These are phyloP conservation scores for Russula earlei DNA, from an alignment of 768 basidiomycete species.

Conservation along the genomic window DNA sequence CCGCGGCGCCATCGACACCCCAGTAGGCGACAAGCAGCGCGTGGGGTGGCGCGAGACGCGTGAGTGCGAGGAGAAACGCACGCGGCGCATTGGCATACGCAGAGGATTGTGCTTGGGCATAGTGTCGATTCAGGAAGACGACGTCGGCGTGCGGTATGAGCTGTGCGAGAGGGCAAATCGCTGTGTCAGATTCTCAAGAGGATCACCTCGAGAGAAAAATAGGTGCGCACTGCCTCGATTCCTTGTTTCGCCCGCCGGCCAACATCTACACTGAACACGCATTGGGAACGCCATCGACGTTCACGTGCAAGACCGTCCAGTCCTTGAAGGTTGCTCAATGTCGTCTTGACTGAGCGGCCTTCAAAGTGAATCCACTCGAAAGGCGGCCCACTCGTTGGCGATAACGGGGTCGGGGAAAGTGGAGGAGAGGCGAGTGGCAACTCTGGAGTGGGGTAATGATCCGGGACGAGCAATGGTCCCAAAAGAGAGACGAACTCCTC, in stretches of 20 bases:
- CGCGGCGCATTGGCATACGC: slow-evolving; percentile 59
- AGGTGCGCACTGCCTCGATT: slow-evolving; percentile 59
- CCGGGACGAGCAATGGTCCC: slow-evolving; percentile 73
- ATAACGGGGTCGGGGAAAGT: slow-evolving; percentile 14
- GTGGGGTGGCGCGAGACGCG: slow-evolving; percentile 56
- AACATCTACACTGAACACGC: slow-evolving; percentile 73
- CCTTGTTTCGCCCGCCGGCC: slow-evolving; percentile 67
- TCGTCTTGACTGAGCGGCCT: slow-evolving; percentile 71
- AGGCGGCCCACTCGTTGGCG: slow-evolving; percentile 39
- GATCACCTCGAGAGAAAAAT: not conserved
- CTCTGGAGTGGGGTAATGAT: slow-evolving; percentile 51
- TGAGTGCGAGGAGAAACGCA: slow-evolving; percentile 66
- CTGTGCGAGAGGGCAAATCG: slow-evolving; percentile 29
- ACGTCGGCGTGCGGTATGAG: slow-evolving; percentile 77
- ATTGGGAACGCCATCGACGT: slow-evolving; percentile 74
- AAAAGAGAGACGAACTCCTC: slow-evolving; percentile 77
- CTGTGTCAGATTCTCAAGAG: not conserved
- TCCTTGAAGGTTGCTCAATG: slow-evolving; percentile 66
- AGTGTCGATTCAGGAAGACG: slow-evolving; percentile 67
- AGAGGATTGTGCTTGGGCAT: slow-evolving; percentile 53
- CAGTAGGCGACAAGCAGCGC: slow-evolving; percentile 77
- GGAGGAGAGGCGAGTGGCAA: slow-evolving; percentile 20
- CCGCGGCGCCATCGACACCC: slow-evolving; percentile 71
- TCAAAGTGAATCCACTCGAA: slow-evolving; percentile 87
- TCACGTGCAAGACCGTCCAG: slow-evolving; percentile 76